These are phyloP conservation scores for Catharanthus roseus DNA, from an alignment of 257 asterid genomes.

Conservation along the genomic window DNA sequence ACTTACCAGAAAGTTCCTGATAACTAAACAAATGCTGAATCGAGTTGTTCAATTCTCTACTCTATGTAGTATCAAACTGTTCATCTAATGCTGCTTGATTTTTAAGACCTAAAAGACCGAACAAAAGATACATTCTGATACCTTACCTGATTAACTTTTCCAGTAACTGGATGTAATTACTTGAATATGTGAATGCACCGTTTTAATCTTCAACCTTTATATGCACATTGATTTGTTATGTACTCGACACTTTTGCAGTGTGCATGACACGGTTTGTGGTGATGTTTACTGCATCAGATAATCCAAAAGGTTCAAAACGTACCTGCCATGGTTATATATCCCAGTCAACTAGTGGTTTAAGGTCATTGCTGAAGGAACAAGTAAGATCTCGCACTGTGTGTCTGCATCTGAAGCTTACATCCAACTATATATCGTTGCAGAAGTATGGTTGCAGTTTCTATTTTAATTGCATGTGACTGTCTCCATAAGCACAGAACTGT, in stretches of 20 bases:
- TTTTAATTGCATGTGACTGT: background rate
- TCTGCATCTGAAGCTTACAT: too few relatives aligned
- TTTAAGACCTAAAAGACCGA: background rate
- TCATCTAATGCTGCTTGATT: background rate
- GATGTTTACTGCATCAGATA: constrained; percentile 56
- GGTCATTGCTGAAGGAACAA: constrained; percentile 78
- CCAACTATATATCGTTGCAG: background rate
- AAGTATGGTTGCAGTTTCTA: background rate
- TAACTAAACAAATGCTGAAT: background rate
- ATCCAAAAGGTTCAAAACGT: constrained; percentile 38
- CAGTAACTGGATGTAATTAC: background rate
- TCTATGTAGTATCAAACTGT: background rate
- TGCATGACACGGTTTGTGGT: constrained; percentile 78
- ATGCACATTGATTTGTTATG: background rate
- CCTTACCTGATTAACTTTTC: background rate
- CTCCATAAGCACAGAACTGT: background rate
- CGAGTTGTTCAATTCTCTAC: background rate
- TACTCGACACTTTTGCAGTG: constrained; percentile 47
- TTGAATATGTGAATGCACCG: background rate
- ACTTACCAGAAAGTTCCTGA: background rate
- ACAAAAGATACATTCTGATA: background rate
- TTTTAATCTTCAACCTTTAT: background rate
- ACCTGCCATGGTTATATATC: constrained; percentile 76
- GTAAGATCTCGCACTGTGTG: constrained; percentile 42
- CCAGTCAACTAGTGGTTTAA: constrained; percentile 77